A percentile compares a stretch with the other conserved stretches of the same genome.
phyloP scores from a whole-genome alignment of 1,284 basidiomycete genomes.

The Rhodotorula sp. region DNA sequence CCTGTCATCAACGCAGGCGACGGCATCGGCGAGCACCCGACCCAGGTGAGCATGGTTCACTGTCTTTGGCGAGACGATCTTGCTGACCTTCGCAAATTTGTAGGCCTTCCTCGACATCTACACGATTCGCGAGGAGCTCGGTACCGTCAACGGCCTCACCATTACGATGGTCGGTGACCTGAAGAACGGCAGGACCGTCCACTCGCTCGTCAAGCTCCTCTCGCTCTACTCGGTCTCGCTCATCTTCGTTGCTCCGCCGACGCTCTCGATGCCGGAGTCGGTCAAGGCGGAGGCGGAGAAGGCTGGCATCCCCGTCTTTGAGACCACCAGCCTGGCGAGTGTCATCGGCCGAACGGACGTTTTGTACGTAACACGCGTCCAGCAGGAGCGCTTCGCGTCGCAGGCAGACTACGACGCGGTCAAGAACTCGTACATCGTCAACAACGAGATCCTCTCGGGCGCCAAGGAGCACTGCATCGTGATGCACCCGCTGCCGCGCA shows the following conservation, averaged over 20 bases:
- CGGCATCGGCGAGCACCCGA: conserved; percentile 96
- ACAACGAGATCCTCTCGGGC: conserved; percentile 65
- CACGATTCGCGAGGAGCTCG: conserved; percentile 90
- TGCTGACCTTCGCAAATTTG: conserved; percentile 15
- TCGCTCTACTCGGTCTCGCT: conserved; percentile 80
- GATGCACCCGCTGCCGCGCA: conserved; percentile 95
- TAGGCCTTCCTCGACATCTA: conserved; percentile 90
- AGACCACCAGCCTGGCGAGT: conserved; percentile 82
- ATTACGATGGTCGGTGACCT: conserved; percentile 92
- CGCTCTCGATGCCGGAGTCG: conserved; percentile 85
- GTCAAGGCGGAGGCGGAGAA: conserved; percentile 80
- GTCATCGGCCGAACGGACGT: conserved; percentile 93
- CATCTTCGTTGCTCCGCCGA: conserved; percentile 91
- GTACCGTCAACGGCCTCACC: conserved; percentile 94
- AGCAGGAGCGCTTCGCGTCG: conserved; percentile 87
- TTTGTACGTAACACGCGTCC: conserved; percentile 92
- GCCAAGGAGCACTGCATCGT: conserved; percentile 93
- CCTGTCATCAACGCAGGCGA: conserved; percentile 97
- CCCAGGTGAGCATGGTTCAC: conserved; percentile 77
- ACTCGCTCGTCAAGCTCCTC: conserved; percentile 89
- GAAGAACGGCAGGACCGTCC: conserved; percentile 97
- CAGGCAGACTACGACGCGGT: conserved; percentile 83
- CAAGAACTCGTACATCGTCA: conserved; percentile 88
- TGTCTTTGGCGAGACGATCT: too few species aligned
- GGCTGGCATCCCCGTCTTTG: conserved; percentile 72